A percentile compares a stretch with the other conserved stretches of the same genome.
phyloP scores from a whole-genome alignment of 257 asterid genomes.

The Nicotiana noctiflora region DNA sequence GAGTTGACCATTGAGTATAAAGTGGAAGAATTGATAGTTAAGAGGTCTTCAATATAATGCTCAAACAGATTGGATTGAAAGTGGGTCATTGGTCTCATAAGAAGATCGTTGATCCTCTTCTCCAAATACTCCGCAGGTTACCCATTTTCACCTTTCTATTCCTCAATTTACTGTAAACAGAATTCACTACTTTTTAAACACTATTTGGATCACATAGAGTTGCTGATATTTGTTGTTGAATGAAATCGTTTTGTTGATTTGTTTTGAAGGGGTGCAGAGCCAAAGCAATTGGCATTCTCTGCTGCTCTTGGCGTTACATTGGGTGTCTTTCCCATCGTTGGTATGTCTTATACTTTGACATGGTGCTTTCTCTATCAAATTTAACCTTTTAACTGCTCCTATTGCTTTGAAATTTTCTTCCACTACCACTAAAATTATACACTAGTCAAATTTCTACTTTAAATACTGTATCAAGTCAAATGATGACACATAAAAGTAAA shows the following conservation, averaged over 20 bases:
- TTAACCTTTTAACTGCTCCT: no score
- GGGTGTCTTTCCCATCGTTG: conserved; percentile 85
- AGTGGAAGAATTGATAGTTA: no score
- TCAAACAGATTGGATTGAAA: conserved; percentile 34
- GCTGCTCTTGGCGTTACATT: conserved; percentile 76
- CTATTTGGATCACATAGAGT: not conserved
- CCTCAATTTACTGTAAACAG: no score
- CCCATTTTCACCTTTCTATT: no score
- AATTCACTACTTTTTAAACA: no score
- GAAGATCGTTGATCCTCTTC: conserved; percentile 69
- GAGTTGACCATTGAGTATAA: no score
- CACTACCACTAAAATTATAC: not conserved
- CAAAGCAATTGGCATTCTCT: conserved; percentile 85
- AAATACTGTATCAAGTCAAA: no score
- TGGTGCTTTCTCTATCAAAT: no score
- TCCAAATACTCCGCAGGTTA: conserved; percentile 68
- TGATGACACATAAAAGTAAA: no score
- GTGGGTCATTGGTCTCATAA: conserved; percentile 47
- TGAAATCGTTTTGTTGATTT: not conserved
- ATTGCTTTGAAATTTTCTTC: not conserved
- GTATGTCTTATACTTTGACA: conserved; percentile 25
- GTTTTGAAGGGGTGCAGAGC: conserved; percentile 75
- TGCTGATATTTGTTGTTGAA: not conserved
- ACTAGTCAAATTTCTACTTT: not conserved
- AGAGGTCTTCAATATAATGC: not conserved